Percentiles rank a stretch among this genome's conserved stretches.
These are phyloP conservation scores for Tulasnella sp. DNA, from an alignment of 768 basidiomycete genomes.

Conservation along the genomic window DNA sequence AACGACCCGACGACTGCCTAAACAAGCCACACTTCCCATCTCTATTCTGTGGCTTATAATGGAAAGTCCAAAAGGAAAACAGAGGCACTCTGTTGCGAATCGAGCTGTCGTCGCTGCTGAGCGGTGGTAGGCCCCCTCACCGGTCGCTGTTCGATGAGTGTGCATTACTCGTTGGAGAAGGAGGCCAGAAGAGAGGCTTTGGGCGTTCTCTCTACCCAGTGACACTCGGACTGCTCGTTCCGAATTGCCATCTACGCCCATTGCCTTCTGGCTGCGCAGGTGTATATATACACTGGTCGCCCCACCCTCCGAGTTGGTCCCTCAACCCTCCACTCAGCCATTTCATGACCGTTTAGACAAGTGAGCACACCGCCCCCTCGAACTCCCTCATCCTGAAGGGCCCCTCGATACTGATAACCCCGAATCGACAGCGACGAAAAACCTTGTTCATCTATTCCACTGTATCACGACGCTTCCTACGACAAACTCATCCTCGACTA, in stretches of 20 bases:
- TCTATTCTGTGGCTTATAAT: neutral
- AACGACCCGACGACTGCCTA: neutral
- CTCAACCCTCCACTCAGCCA: neutral
- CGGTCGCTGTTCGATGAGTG: neutral
- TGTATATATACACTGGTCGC: neutral
- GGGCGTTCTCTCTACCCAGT: neutral
- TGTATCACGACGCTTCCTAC: neutral
- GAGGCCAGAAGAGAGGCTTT: neutral
- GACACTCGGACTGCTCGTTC: neutral
- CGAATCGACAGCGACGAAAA: neutral
- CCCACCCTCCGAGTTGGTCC: neutral
- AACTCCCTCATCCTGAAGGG: neutral
- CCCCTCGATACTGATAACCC: neutral
- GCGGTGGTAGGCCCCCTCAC: neutral
- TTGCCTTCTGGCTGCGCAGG: neutral
- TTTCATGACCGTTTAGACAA: neutral
- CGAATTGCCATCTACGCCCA: neutral
- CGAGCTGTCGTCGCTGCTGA: neutral
- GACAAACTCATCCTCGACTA: neutral
- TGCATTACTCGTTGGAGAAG: neutral
- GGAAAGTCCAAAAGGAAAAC: neutral
- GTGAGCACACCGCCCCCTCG: neutral
- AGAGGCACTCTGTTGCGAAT: neutral
- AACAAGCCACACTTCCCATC: neutral
- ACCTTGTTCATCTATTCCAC: neutral